Conservation (phyloP, 805 yeast species). For the Spencermartinsiella europaea region DNA sequence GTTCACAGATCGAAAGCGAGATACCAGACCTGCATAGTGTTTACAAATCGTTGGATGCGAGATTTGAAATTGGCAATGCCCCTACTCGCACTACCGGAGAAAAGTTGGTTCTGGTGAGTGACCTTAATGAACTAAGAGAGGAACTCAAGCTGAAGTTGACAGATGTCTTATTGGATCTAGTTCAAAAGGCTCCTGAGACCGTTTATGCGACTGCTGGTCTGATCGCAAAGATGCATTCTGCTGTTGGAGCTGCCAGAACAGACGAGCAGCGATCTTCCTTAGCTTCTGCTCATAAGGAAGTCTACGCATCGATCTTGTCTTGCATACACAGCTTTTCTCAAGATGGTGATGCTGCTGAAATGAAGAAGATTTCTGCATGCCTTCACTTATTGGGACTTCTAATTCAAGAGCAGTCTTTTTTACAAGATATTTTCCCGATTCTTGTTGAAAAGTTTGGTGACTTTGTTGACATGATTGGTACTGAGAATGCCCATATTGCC, state of each 20-base stretch:
- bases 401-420: slow-evolving; percentile 19
- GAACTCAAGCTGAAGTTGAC: slow-evolving; percentile 16
- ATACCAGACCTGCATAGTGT: neutral
- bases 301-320: slow-evolving; percentile 10
- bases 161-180: slow-evolving; percentile 19
- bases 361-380: slow-evolving; percentile 13
- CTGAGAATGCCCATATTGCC: slow-evolving; percentile 7
- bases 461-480: slow-evolving; percentile 14
- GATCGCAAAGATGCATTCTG: slow-evolving; percentile 16
- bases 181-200: slow-evolving; percentile 19
- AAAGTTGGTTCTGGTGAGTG: slow-evolving; percentile 15
- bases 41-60: neutral
- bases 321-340: slow-evolving; percentile 12
- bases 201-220: slow-evolving; percentile 21
- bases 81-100: slow-evolving; percentile 15
- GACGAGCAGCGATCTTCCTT: slow-evolving; percentile 14
- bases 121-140: slow-evolving; percentile 23
- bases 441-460: slow-evolving; percentile 16
- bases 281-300: slow-evolving; percentile 12
- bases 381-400: slow-evolving; percentile 26
- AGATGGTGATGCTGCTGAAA: slow-evolving; percentile 1
- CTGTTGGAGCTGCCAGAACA: slow-evolving; percentile 7
- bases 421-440: slow-evolving; percentile 13
- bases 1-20: neutral
- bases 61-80: slow-evolving; percentile 11